Base-by-base conservation (phyloP, 805 yeast genomes). In the Peterozyma toletana region DNA sequence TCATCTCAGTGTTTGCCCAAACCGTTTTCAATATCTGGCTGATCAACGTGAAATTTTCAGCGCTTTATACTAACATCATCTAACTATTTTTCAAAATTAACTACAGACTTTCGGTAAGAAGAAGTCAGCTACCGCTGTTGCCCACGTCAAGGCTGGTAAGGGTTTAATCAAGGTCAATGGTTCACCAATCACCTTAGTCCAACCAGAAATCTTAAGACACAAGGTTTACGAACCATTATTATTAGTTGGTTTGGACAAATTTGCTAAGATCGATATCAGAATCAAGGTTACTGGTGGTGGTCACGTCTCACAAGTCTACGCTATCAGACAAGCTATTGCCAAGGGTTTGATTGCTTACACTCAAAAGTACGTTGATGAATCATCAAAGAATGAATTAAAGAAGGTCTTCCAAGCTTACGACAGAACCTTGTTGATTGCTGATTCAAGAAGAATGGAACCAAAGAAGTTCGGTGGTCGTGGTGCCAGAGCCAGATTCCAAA, bases 381-480 rank as follows among this genome's bases (percentile, higher is more conserved):
- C 96, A 73, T 86, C 96, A 64, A 93, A 93, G 87, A 91, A 91
- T 80, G 98, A 91, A 80, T 84, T 93, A 73, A 93, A 93, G 95
- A 90, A 89, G 80, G 84, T 95, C 65, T 88, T 90, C 78, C 81
- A 91, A 58, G 69, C 96, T 66, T 95, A 90, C 84, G 99, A 93
- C 91, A 90, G 96, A 83, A 88, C 98, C 73, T 85, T 93, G 73
- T 85, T 93, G 78, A 93, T 93, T 74, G 98, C 99, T 66, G 99
- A 93, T 76, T 80, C 97, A 65, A 89, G 99, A 86, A 91, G 96
- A 85, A 84, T 90, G 85, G 99, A 93, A 83, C 99, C 99, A 84
- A 93, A 93, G 97, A 93, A 93, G 83, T 93, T 93, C 82, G 99
- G 99, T 83, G 99, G 99, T 83, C 96, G 95, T 77, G 99, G 99